phyloP scores from a whole-genome alignment of 2,329 filamentous ascomycete genomes.

The Sporothrix mexicana region DNA sequence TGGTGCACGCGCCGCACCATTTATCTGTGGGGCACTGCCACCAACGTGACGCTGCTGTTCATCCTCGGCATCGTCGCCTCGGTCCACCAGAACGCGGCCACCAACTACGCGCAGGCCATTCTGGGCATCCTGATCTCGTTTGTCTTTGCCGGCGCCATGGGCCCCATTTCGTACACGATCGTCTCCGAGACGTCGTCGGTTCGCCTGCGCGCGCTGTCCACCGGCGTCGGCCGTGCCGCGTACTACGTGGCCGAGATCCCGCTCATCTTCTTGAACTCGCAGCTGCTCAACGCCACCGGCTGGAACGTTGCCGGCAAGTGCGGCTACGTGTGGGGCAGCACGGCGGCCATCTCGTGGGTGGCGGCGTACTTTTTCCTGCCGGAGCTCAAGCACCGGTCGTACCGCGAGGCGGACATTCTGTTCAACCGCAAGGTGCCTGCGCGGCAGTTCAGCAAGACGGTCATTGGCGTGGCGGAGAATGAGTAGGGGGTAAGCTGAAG shows the following conservation, averaged over 20 bases:
- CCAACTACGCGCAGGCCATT: conserved; percentile 40
- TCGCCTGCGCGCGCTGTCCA: conserved; percentile 42
- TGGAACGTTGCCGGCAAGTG: conserved; percentile 58
- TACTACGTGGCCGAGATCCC: conserved; percentile 21
- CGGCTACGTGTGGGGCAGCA: conserved; percentile 65
- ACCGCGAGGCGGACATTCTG: conserved; percentile 66
- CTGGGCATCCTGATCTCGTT: conserved; percentile 46
- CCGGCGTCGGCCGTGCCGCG: conserved; percentile 3
- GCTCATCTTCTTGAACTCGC: conserved; percentile 42
- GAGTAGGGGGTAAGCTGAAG: conserved; percentile 57
- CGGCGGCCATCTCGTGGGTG: conserved; percentile 60
- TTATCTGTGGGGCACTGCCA: conserved; percentile 34
- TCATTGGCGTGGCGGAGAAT: conserved; percentile 64
- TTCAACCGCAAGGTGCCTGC: conserved; percentile 61
- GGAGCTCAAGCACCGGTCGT: conserved; percentile 63
- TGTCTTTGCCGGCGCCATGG: conserved; percentile 60
- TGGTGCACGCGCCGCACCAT: conserved; percentile 35
- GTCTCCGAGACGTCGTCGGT: conserved; percentile 48
- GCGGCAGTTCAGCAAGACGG: conserved; percentile 61
- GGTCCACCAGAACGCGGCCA: conserved; percentile 43
- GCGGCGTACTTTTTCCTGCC: conserved; percentile 57
- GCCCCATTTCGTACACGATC: conserved; percentile 52
- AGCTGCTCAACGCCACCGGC: conserved; percentile 47
- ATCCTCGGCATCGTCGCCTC: conserved; percentile 47
- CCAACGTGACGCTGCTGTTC: conserved; percentile 35